Conservation (phyloP, 495 filamentous ascomycete species). For the Ramalina intermedia region DNA sequence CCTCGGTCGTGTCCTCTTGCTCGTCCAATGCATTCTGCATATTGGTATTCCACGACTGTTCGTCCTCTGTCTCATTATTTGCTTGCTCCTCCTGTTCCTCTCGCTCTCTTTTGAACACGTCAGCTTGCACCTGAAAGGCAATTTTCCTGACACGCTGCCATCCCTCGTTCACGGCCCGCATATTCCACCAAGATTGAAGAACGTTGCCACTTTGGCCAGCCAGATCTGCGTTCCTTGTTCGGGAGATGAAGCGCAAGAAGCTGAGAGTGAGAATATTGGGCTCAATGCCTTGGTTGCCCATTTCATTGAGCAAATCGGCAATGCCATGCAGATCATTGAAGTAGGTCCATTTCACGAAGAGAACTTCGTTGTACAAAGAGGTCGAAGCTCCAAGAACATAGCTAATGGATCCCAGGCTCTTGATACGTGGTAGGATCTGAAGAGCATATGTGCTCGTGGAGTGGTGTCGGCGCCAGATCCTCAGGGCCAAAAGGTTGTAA, state of each 20-base stretch:
- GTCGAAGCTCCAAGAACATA: conserved; percentile 61
- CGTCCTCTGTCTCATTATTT: background rate
- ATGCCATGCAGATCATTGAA: conserved; percentile 47
- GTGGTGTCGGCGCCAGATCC: conserved; percentile 47
- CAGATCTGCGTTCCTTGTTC: conserved; percentile 16
- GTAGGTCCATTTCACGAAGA: conserved; percentile 47
- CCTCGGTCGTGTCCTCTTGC: background rate
- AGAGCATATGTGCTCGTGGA: conserved; percentile 45
- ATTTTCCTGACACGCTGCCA: conserved; percentile 5
- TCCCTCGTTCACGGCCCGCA: conserved; percentile 7
- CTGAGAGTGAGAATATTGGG: conserved; percentile 40
- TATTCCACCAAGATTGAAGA: conserved; percentile 25
- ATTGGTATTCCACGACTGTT: background rate
- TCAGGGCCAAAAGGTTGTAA: conserved; percentile 47
- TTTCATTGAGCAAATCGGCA: conserved; percentile 53
- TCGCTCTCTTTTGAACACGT: background rate
- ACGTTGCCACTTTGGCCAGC: conserved; percentile 1
- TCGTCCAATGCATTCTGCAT: background rate
- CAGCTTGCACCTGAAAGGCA: background rate
- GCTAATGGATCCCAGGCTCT: conserved; percentile 51
- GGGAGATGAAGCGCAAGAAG: conserved; percentile 29
- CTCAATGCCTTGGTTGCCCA: conserved; percentile 56
- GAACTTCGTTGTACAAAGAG: conserved; percentile 58
- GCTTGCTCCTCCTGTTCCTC: background rate
- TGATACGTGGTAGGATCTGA: conserved; percentile 53